These are phyloP conservation scores for Apiotrichum gracile DNA, from an alignment of 1,284 basidiomycete species.

Conservation along the genomic window DNA sequence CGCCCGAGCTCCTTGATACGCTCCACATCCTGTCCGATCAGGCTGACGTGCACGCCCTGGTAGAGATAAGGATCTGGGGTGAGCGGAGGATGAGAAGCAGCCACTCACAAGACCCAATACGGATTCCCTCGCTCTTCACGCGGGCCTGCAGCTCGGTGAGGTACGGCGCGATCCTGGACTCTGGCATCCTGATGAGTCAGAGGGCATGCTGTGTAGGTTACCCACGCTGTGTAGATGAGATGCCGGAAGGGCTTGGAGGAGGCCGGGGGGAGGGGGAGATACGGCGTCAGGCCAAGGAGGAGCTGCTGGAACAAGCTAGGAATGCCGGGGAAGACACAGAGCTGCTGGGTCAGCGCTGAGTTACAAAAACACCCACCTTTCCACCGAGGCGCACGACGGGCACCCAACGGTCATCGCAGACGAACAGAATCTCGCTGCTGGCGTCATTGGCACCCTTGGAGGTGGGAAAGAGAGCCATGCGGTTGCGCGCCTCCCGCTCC, in stretches of 20 bases:
- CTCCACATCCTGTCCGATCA: constrained; percentile 67
- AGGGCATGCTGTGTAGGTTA: constrained; percentile 10
- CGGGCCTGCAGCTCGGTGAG: constrained; percentile 70
- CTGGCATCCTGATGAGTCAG: constrained; percentile 57
- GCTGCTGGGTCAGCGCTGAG: constrained; percentile 27
- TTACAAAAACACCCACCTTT: constrained; percentile 50
- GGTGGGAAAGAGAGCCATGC: constrained; percentile 78
- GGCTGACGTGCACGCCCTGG: constrained; percentile 56
- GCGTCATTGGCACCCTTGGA: constrained; percentile 23
- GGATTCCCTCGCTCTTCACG: constrained; percentile 67
- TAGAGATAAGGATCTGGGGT: constrained; percentile 55
- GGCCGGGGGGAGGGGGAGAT: constrained; percentile 67
- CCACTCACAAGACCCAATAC: constrained; percentile 64
- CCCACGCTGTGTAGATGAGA: constrained; percentile 70
- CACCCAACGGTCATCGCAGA: constrained; percentile 74
- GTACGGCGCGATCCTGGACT: constrained; percentile 84
- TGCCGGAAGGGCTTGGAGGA: constrained; percentile 64
- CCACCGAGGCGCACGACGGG: constrained; percentile 75
- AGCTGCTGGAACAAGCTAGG: constrained; percentile 77
- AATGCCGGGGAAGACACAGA: constrained; percentile 88
- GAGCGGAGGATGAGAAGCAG: background rate
- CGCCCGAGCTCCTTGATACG: constrained; percentile 56
- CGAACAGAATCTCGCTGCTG: constrained; percentile 60
- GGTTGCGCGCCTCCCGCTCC: constrained; percentile 63
- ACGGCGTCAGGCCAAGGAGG: constrained; percentile 63